Conservation (phyloP, 441 rosid genomes). For the Flueggea neowawraea region DNA sequence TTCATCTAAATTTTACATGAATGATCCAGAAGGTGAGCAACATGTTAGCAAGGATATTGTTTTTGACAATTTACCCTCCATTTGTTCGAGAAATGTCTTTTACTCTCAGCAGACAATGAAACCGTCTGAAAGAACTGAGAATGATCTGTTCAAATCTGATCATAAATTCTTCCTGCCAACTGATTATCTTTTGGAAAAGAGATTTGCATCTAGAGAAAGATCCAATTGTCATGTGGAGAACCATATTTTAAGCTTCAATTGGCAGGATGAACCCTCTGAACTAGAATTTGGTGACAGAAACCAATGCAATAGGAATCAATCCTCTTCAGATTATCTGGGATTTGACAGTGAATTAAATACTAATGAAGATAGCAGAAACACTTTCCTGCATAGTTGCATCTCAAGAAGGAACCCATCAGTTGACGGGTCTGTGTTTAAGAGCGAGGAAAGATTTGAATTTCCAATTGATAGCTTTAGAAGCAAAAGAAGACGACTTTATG, state of each 20-base stretch:
- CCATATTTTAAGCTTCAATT: constrained; percentile 22
- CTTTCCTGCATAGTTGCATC: constrained; percentile 51
- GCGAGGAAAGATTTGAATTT: constrained; percentile 33
- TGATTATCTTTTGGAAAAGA: constrained; percentile 29
- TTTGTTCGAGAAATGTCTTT: constrained; percentile 21
- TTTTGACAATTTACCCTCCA: constrained; percentile 22
- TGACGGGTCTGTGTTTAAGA: constrained; percentile 28
- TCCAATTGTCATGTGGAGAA: constrained; percentile 23
- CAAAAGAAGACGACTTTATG: constrained; percentile 38
- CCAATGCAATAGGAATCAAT: constrained; percentile 19
- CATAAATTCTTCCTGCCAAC: constrained; percentile 17
- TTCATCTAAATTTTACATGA: constrained; percentile 25
- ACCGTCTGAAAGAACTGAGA: constrained; percentile 20
- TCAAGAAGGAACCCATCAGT: constrained; percentile 31
- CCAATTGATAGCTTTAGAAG: constrained; percentile 25
- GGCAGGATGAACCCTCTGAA: constrained; percentile 23
- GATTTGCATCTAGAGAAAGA: constrained; percentile 30
- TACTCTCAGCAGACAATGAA: constrained; percentile 14
- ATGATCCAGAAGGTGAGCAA: constrained; percentile 23
- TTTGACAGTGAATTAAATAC: constrained; percentile 25
- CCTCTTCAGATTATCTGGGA: constrained; percentile 28
- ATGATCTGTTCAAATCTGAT: constrained; percentile 31
- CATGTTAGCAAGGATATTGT: constrained; percentile 22
- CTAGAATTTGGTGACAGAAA: constrained; percentile 29
- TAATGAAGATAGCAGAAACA: constrained; percentile 28